phyloP scores from a whole-genome alignment of 768 basidiomycete species.

The Hydnomerulius pinastri region DNA sequence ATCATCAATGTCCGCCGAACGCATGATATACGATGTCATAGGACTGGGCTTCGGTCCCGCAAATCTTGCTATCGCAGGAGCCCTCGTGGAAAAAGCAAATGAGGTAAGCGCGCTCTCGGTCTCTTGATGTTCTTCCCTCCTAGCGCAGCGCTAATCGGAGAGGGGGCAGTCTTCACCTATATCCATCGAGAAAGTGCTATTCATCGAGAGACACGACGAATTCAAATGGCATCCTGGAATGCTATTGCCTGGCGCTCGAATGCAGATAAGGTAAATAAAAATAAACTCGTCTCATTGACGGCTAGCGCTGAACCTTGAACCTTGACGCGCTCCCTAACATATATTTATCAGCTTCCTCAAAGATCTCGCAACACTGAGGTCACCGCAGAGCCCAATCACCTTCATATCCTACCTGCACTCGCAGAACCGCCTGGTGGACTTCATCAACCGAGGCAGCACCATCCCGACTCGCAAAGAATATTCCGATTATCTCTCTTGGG shows the following conservation, averaged over 20 bases:
- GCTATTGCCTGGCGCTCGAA: constrained; percentile 50
- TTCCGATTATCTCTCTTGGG: constrained; percentile 56
- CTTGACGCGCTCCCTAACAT: constrained; percentile 13
- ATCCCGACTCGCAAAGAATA: constrained; percentile 55
- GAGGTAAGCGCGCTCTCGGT: constrained; percentile 11
- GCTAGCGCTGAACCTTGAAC: too few relatives aligned
- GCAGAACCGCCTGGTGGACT: constrained; percentile 48
- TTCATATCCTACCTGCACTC: constrained; percentile 55
- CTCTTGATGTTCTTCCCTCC: background rate
- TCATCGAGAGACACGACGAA: constrained; percentile 48
- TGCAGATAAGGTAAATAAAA: constrained; percentile 50
- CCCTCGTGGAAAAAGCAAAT: constrained; percentile 46
- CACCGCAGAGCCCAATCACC: constrained; percentile 51
- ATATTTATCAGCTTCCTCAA: constrained; percentile 44
- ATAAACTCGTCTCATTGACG: background rate
- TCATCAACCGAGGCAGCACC: constrained; percentile 55
- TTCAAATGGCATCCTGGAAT: constrained; percentile 61
- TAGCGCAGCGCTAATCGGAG: constrained; percentile 5
- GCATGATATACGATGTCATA: constrained; percentile 42
- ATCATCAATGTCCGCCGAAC: background rate
- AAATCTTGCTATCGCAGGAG: constrained; percentile 52
- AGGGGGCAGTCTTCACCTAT: constrained; percentile 9
- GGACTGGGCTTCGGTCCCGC: constrained; percentile 56
- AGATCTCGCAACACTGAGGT: constrained; percentile 54
- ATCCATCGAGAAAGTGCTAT: constrained; percentile 37